phyloP scores from a whole-genome alignment of 345 rosid genomes.

The Populus euphratica region DNA sequence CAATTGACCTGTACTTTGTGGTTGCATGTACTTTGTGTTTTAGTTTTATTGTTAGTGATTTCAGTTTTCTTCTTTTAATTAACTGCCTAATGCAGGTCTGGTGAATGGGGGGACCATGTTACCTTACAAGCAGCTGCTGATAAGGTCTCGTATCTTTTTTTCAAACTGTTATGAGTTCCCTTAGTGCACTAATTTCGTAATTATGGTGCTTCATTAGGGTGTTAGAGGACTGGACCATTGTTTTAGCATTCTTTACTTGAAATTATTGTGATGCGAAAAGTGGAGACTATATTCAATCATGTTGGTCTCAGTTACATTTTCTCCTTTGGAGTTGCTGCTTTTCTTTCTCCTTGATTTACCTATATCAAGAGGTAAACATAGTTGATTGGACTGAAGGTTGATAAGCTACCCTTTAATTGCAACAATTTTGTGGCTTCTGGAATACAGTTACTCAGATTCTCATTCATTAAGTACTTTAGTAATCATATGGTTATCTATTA shows the following conservation, averaged over 20 bases:
- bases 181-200: neutral
- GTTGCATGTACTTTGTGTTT: slow-evolving; percentile 3
- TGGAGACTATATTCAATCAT: no score
- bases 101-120: slow-evolving; percentile 96
- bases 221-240: no score
- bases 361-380: neutral
- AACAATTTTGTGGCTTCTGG: neutral
- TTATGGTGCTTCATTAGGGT: no score
- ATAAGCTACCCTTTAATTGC: neutral
- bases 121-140: slow-evolving; percentile 98
- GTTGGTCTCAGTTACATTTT: no score
- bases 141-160: slow-evolving; percentile 46
- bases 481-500: neutral
- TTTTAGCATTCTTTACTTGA: no score
- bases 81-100: slow-evolving; percentile 49
- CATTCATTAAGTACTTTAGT: neutral
- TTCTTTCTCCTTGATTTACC: neutral
- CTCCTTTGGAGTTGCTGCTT: no score
- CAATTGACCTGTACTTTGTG: neutral
- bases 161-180: slow-evolving; percentile 8
- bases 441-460: neutral
- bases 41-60: neutral
- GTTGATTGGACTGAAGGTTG: neutral
- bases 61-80: neutral
- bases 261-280: no score